These are phyloP conservation scores for Teratosphaeria gauchensis DNA, from an alignment of 2,329 filamentous ascomycete genomes.

Conservation along the genomic window DNA sequence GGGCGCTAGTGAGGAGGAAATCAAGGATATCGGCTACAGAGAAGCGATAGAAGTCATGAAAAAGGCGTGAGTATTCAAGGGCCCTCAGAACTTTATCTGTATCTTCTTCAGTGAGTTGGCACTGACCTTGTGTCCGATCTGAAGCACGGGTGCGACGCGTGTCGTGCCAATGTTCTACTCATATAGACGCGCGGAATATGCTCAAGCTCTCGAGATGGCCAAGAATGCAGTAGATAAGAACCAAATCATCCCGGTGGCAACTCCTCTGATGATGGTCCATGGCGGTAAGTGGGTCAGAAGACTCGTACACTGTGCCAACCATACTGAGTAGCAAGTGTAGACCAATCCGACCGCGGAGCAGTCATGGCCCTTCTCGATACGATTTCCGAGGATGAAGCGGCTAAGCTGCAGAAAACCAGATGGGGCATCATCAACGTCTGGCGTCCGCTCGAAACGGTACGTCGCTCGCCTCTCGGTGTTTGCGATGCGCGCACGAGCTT, in stretches of 20 bases:
- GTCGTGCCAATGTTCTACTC: slow-evolving; percentile 1
- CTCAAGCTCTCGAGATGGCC: not conserved
- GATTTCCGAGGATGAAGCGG: not conserved
- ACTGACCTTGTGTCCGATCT: not conserved
- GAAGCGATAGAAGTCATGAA: not conserved
- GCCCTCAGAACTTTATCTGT: not conserved
- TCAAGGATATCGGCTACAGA: not conserved
- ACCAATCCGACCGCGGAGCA: not conserved
- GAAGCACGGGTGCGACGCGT: not conserved
- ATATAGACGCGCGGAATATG: not conserved
- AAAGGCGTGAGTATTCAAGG: not conserved
- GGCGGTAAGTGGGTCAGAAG: not conserved
- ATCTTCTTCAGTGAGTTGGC: not conserved
- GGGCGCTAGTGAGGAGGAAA: not conserved
- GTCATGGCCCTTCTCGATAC: not conserved
- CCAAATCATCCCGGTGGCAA: not conserved
- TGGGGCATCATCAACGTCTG: slow-evolving; percentile 3
- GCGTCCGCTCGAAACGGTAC: not conserved
- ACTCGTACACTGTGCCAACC: not conserved
- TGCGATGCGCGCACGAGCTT: not conserved
- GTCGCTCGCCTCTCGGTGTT: not conserved
- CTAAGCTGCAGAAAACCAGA: not conserved
- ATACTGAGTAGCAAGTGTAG: not conserved
- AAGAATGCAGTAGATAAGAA: not conserved
- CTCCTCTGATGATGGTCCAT: not conserved